A percentile compares a stretch with the other conserved stretches of the same genome.
These are phyloP conservation scores for Erythrophleum fordii DNA, from an alignment of 306 rosid species.

Conservation along the genomic window DNA sequence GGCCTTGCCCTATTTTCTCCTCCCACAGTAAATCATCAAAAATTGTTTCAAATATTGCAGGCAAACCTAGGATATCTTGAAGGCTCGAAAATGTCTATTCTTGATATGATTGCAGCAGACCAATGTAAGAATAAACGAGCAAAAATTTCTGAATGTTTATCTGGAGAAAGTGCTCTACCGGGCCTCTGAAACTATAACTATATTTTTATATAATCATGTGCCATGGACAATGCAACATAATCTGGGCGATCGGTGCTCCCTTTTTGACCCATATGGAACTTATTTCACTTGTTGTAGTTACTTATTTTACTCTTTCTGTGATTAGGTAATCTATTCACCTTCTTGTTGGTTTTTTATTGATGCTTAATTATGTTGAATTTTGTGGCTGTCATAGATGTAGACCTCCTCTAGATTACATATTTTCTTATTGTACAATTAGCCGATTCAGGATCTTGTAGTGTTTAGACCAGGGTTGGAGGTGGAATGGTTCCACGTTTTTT, in stretches of 20 bases:
- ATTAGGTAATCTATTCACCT: neutral
- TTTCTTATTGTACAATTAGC: neutral
- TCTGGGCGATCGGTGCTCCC: neutral
- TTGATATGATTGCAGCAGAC: conserved; percentile 10
- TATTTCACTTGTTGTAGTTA: conserved; percentile 18
- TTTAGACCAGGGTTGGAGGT: neutral
- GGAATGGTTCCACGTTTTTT: conserved; percentile 6
- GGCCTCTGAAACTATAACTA: neutral
- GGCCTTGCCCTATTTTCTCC: conserved; percentile 21
- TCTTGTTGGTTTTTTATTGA: neutral
- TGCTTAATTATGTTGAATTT: neutral
- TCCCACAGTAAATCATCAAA: neutral
- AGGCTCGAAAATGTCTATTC: neutral
- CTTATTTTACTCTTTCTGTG: conserved; percentile 27
- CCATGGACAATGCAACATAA: neutral
- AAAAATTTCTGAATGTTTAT: neutral
- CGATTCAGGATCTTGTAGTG: neutral
- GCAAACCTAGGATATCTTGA: neutral
- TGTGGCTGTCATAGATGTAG: neutral
- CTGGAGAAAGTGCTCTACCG: neutral
- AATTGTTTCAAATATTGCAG: conserved; percentile 2
- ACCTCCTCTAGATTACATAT: conserved; percentile 5
- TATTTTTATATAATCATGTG: neutral
- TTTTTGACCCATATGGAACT: neutral
- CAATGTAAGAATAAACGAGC: neutral